These are phyloP conservation scores for Kurtzmaniella quercitrusa DNA, from an alignment of 1,139 yeast species.

Conservation along the genomic window DNA sequence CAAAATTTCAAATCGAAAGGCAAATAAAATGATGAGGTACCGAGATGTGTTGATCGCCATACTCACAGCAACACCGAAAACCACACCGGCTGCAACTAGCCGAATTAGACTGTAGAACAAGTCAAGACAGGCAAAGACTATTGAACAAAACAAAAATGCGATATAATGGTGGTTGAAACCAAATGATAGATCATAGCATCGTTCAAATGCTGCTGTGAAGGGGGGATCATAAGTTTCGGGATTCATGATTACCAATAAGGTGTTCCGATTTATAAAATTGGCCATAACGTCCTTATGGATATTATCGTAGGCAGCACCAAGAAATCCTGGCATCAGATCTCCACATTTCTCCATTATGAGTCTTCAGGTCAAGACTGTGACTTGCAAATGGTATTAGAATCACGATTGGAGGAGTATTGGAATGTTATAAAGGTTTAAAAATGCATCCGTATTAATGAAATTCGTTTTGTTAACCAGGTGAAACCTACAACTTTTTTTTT, in stretches of 20 bases:
- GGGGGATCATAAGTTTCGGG: slow-evolving; percentile 30
- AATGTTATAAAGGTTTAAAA: too few species aligned
- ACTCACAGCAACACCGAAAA: slow-evolving; percentile 12
- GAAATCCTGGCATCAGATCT: slow-evolving; percentile 2
- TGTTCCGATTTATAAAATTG: slow-evolving; percentile 15
- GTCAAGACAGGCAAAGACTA: slow-evolving; percentile 18
- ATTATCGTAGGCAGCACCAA: slow-evolving; percentile 8
- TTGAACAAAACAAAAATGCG: slow-evolving; percentile 9
- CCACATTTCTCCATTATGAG: background rate
- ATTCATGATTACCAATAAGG: slow-evolving; percentile 17
- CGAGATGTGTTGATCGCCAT: slow-evolving; percentile 9
- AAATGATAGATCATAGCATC: slow-evolving; percentile 11
- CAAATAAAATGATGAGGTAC: slow-evolving; percentile 8
- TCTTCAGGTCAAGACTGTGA: background rate
- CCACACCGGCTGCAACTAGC: slow-evolving; percentile 14
- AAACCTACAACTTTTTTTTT: too few species aligned
- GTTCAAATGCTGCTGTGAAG: slow-evolving; percentile 19
- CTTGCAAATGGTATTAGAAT: background rate
- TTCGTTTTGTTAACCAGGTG: too few species aligned
- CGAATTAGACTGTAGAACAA: slow-evolving; percentile 18
- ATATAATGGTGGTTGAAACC: slow-evolving; percentile 7
- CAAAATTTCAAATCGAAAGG: slow-evolving; percentile 7
- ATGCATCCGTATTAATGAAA: too few species aligned
- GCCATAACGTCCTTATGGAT: slow-evolving; percentile 14
- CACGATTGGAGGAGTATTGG: background rate